Conservation (phyloP, 148 eudicot genomes). For the Fagopyrum homotropicum region DNA sequence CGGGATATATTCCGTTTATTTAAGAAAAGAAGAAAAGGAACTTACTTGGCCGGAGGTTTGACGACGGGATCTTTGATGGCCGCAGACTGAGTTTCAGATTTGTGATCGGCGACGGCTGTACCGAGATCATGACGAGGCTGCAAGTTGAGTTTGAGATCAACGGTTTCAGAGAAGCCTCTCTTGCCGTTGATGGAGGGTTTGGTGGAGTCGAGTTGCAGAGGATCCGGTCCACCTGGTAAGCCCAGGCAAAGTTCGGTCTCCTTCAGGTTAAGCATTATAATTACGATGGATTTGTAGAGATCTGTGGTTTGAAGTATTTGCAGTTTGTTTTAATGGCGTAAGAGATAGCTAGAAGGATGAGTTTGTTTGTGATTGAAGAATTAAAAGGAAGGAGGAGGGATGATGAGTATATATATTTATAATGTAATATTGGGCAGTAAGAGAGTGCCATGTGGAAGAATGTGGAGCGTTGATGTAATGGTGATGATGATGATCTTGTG, state of each 20-base stretch:
- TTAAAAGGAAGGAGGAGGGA: neutral
- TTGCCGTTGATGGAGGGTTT: slow-evolving; percentile 28
- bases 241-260: slow-evolving; percentile 61
- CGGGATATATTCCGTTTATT: too few relatives aligned
- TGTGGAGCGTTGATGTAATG: slow-evolving; percentile 9
- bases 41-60: slow-evolving; percentile 11
- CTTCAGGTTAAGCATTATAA: neutral
- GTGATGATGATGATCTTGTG: neutral
- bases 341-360: neutral
- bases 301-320: too few relatives aligned
- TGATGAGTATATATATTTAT: neutral
- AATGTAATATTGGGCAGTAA: neutral
- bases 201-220: neutral
- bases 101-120: neutral
- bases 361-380: neutral
- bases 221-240: slow-evolving; percentile 33
- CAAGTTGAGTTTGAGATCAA: slow-evolving; percentile 47
- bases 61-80: neutral
- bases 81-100: neutral
- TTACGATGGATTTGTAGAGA: too few relatives aligned
- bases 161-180: slow-evolving; percentile 59
- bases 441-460: slow-evolving; percentile 6
- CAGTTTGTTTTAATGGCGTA: too few relatives aligned
- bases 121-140: neutral
- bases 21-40: neutral